Percentiles rank a stretch among this genome's conserved stretches.
Conservation (phyloP, 169 alveolate genomes). For the Babesia bigemina region DNA sequence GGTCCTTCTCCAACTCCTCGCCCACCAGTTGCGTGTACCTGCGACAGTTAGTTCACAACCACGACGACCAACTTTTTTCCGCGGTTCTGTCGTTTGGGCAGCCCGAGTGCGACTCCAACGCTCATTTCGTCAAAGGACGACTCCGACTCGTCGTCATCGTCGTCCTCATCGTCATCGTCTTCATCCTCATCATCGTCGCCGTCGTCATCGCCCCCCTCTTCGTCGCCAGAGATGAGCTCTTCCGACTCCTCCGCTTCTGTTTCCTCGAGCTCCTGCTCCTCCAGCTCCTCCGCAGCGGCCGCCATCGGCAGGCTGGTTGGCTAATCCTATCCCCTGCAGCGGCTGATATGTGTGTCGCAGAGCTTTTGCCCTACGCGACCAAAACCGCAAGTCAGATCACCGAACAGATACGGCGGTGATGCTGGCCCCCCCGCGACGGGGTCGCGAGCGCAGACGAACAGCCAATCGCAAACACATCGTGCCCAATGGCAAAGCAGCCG, state of each 20-base stretch:
- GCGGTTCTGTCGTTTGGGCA: slow-evolving; percentile 80
- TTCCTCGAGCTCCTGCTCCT: background rate
- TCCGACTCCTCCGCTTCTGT: background rate
- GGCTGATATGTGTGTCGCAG: background rate
- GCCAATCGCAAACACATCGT: no score
- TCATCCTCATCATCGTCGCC: slow-evolving; percentile 1
- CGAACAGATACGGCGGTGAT: no score
- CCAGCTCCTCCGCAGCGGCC: slow-evolving; percentile 9
- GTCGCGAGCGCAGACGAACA: no score
- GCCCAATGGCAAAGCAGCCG: no score
- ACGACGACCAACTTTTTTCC: slow-evolving; percentile 71
- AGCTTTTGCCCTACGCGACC: no score
- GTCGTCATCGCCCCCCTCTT: background rate
- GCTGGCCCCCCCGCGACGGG: no score
- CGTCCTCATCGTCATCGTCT: slow-evolving; percentile 21
- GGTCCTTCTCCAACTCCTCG: slow-evolving; percentile 82
- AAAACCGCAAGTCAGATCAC: no score
- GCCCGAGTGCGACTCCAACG: slow-evolving; percentile 84
- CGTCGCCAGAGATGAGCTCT: background rate
- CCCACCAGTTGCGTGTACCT: slow-evolving; percentile 78
- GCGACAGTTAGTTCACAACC: background rate
- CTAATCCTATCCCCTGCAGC: background rate
- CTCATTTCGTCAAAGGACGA: slow-evolving; percentile 68
- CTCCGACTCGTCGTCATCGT: slow-evolving; percentile 45
- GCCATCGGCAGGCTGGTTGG: slow-evolving; percentile 3